Evolutionary conservation across 768 basidiomycete species (phyloP).

Genomic region (Nidula microcarpa): DNA sequence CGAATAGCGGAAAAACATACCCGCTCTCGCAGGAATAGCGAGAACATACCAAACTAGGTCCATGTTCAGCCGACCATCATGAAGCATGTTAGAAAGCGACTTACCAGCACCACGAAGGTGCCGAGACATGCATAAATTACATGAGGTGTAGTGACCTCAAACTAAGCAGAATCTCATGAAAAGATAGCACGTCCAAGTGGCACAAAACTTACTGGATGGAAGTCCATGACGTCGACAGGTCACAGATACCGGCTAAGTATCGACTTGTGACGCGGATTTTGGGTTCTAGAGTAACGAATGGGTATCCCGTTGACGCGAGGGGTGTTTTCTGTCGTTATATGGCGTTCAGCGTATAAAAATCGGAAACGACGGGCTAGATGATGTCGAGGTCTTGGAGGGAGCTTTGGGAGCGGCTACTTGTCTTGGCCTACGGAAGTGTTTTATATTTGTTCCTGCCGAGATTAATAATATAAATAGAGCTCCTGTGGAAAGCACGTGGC

Average conservation of each 20-base stretch:
- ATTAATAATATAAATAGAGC: conserved; percentile 2
- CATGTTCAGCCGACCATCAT: background rate
- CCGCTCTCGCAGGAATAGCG: conserved; percentile 84
- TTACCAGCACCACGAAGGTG: conserved; percentile 79
- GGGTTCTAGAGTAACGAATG: too few species aligned
- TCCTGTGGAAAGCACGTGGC: conserved; percentile 10
- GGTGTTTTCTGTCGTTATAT: too few species aligned
- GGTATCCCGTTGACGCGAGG: too few species aligned
- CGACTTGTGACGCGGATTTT: too few species aligned
- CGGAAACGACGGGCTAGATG: conserved; percentile 10
- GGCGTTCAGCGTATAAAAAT: conserved; percentile 1
- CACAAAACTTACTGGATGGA: conserved; percentile 36
- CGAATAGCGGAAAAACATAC: conserved; percentile 29
- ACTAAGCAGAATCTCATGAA: conserved; percentile 25
- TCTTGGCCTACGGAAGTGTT: conserved; percentile 10
- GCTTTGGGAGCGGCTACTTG: too few species aligned
- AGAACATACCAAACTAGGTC: conserved; percentile 89
- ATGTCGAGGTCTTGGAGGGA: conserved; percentile 5
- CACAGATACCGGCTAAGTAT: too few species aligned
- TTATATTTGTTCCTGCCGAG: conserved; percentile 18
- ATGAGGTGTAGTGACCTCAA: conserved; percentile 68
- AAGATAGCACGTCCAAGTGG: conserved; percentile 5
- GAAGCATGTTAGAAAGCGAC: conserved; percentile 3
- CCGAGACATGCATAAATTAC: conserved; percentile 78
- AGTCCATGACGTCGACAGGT: conserved; percentile 1